These are phyloP conservation scores for Populus nigra DNA, from an alignment of 345 rosid genomes.

Conservation along the genomic window DNA sequence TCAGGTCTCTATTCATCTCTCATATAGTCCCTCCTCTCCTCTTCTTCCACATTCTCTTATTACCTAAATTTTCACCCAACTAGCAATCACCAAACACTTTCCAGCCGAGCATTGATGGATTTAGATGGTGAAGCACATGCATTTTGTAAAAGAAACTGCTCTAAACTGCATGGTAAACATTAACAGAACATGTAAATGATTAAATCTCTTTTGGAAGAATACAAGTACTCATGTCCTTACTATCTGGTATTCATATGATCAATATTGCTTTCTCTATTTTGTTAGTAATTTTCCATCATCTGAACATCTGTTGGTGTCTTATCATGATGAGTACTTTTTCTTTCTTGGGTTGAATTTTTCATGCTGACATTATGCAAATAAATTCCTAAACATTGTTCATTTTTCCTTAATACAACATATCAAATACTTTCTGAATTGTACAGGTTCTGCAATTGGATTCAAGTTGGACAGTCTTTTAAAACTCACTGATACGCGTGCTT, in stretches of 20 bases:
- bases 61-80: background rate
- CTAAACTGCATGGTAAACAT: background rate
- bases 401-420: slow-evolving; percentile 10
- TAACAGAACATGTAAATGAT: background rate
- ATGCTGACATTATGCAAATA: background rate
- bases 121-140: background rate
- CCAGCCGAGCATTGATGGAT: background rate
- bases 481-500: slow-evolving; percentile 89
- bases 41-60: background rate
- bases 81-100: background rate
- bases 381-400: too few relatives aligned
- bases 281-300: background rate
- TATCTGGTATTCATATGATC: background rate
- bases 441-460: slow-evolving; percentile 98
- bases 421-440: slow-evolving; percentile 21
- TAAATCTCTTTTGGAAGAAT: background rate
- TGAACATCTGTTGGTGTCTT: background rate
- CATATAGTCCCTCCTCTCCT: background rate
- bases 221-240: background rate
- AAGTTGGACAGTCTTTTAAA: slow-evolving; percentile 96
- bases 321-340: background rate
- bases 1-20: background rate
- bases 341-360: background rate
- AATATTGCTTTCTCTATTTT: background rate
- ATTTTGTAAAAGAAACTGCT: background rate